These are phyloP conservation scores for Parachaetomium inaequale DNA, from an alignment of 495 filamentous ascomycete genomes.

Conservation along the genomic window DNA sequence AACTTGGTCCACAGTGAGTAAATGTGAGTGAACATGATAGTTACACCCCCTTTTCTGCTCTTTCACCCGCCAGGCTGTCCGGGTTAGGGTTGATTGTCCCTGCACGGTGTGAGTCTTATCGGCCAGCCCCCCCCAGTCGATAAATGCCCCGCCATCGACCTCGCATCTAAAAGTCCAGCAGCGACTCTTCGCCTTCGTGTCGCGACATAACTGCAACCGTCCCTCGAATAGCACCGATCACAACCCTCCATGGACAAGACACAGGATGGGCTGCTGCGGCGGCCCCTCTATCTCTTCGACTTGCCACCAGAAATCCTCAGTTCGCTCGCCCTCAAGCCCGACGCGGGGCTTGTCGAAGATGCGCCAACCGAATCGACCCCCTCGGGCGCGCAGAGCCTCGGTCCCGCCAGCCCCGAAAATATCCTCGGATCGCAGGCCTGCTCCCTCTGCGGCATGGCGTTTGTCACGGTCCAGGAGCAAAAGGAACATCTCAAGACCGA, in stretches of 20 bases:
- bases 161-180: neutral
- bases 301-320: conserved; percentile 73
- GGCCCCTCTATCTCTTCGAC: conserved; percentile 68
- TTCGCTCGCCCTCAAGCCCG: conserved; percentile 60
- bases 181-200: neutral
- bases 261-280: conserved; percentile 38
- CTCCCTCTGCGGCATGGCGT: conserved; percentile 70
- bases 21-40: neutral
- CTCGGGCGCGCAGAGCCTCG: conserved; percentile 40
- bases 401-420: conserved; percentile 24
- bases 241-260: conserved; percentile 28
- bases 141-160: conserved; percentile 23
- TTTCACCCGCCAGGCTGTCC: neutral
- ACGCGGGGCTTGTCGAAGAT: conserved; percentile 32
- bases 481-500: conserved; percentile 85
- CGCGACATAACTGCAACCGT: neutral
- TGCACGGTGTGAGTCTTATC: conserved; percentile 29
- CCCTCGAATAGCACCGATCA: neutral
- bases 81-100: conserved; percentile 21
- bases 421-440: conserved; percentile 70
- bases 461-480: conserved; percentile 72
- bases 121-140: conserved; percentile 9
- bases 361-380: neutral
- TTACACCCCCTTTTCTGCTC: too few relatives aligned
- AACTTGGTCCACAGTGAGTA: too few relatives aligned